Base-by-base conservation (phyloP, 139 green algal genomes). In the Picochlorum sp. region DNA sequence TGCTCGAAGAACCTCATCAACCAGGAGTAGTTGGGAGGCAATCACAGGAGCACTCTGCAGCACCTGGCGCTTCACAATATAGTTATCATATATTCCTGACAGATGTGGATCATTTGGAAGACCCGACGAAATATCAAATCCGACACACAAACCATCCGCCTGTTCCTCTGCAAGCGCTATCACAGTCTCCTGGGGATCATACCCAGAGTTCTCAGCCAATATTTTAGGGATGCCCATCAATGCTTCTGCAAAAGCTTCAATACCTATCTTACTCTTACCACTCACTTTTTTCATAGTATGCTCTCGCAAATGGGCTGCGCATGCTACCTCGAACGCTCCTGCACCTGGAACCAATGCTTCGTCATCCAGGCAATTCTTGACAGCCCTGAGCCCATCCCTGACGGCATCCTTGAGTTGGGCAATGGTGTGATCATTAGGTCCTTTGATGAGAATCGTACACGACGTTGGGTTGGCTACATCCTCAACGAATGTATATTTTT, bases 401-500 rank as follows among this genome's bases (percentile, higher is more conserved):
- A 98, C 81, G 6, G 94, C 94, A 57, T 98, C 94, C 86, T 98
- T 98, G 72, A 98, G 94, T 83, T 97, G 92, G 4, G 86, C 89
- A 52, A 99, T 96, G 47, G 88, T 92, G 84, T 98, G 84, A 74
- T 99, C 92, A 64, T 93, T 91, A 21, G 90, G 89, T 0, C 92
- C 85, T 83, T 97, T 98, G 70, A 99, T 91, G 23, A 99, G 81
- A 58, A 99, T 91, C 57, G 94, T 98, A 81, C 91, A 97, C 3
- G 79, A 91, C 70, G 79, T 74, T 0, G 91, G 85, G 79, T 97
- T 83, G 45, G 77, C 70, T 24, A 96, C 88, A 31, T 94, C 83
- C 62, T 99, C 94, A 51, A 99, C 85, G 68, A 99, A 99, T 1
- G 94, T 99, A 87, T 93, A 99, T 83, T 98, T 98, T 20, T 99